Evolutionary conservation across 2,329 filamentous ascomycete genomes (phyloP).

Genomic region (Didymella pomorum): DNA sequence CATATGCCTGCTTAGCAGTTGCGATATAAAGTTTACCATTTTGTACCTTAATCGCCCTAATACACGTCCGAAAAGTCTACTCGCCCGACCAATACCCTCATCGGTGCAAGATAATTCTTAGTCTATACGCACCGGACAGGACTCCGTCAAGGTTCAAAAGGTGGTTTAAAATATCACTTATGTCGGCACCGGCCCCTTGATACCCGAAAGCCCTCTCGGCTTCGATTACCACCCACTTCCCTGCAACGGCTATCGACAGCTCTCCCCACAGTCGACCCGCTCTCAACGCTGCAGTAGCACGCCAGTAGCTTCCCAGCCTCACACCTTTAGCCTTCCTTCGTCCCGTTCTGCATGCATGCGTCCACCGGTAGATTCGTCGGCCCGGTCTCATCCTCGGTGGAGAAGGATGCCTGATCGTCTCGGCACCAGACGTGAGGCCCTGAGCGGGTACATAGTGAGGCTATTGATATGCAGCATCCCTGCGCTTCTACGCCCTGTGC

Average conservation of each 20-base stretch:
- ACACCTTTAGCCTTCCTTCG: neutral
- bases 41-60: slow-evolving; percentile 3
- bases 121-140: neutral
- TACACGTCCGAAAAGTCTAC: neutral
- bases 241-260: neutral
- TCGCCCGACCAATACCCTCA: neutral
- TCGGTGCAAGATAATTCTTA: neutral
- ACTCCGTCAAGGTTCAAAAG: slow-evolving; percentile 1
- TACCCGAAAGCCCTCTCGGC: slow-evolving; percentile 4
- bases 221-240: neutral
- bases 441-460: neutral
- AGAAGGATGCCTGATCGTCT: neutral
- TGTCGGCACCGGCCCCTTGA: slow-evolving; percentile 7
- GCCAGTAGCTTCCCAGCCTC: neutral
- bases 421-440: neutral
- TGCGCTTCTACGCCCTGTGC: neutral
- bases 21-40: slow-evolving; percentile 12
- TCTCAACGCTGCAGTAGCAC: slow-evolving; percentile 5
- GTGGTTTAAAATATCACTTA: neutral
- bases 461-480: slow-evolving; percentile 5
- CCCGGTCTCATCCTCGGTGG: neutral
- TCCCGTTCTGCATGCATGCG: neutral
- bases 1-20: slow-evolving; percentile 21
- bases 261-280: neutral
- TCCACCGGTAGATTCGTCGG: neutral